These are phyloP conservation scores for Spathaspora sp. DNA, from an alignment of 1,139 yeast genomes.

Conservation along the genomic window DNA sequence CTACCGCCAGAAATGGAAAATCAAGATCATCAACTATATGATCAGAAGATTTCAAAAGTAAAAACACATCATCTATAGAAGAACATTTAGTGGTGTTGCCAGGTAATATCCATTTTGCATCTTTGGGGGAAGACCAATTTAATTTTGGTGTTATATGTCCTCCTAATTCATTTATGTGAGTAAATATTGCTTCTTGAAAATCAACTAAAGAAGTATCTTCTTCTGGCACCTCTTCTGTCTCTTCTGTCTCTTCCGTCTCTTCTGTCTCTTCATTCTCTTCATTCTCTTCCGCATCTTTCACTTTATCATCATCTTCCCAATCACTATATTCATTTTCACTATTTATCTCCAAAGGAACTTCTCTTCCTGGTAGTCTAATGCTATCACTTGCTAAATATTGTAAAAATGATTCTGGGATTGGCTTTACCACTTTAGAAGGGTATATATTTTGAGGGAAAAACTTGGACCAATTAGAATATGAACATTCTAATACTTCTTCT, in stretches of 20 bases:
- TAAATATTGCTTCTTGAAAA: slow-evolving; percentile 53
- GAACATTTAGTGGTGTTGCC: slow-evolving; percentile 73
- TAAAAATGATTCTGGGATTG: slow-evolving; percentile 67
- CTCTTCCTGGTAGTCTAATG: slow-evolving; percentile 59
- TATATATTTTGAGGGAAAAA: slow-evolving; percentile 49
- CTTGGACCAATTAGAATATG: slow-evolving; percentile 73
- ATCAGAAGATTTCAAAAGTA: slow-evolving; percentile 81
- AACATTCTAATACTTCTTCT: slow-evolving; percentile 62
- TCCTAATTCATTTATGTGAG: slow-evolving; percentile 42
- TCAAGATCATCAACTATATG: slow-evolving; percentile 83
- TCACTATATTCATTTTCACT: slow-evolving; percentile 71
- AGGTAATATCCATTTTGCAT: slow-evolving; percentile 87
- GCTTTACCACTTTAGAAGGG: slow-evolving; percentile 57
- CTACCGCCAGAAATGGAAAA: slow-evolving; percentile 57
- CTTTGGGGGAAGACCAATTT: slow-evolving; percentile 97
- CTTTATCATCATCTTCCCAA: slow-evolving; percentile 56
- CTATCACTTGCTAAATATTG: slow-evolving; percentile 77
- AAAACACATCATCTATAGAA: slow-evolving; percentile 69
- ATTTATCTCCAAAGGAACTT: slow-evolving; percentile 28
- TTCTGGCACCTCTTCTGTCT: neutral
- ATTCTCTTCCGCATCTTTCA: slow-evolving; percentile 21
- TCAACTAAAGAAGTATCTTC: slow-evolving; percentile 19
- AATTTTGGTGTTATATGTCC: slow-evolving; percentile 78
- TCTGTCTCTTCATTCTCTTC: slow-evolving; percentile 1
- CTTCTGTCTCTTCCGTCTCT: slow-evolving; percentile 7